phyloP scores from a whole-genome alignment of 78 protist species.

The Polysphondylium violaceum region DNA sequence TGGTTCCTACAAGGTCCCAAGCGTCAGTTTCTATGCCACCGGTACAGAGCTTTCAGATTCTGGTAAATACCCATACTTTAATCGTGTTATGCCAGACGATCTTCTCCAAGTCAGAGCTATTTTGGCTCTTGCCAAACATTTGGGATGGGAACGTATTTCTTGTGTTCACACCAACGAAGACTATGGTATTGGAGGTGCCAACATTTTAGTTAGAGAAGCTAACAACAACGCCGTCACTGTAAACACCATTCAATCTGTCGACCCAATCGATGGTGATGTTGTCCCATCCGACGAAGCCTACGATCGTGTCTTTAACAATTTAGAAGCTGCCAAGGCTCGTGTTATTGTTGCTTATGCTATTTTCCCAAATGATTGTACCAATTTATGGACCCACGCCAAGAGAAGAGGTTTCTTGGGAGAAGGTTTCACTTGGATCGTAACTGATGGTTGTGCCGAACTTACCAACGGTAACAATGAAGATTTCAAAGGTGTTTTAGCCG shows the following conservation, averaged over 20 bases:
- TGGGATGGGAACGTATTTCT: conserved; percentile 57
- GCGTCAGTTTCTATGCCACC: conserved; percentile 53
- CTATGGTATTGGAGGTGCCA: conserved; percentile 75
- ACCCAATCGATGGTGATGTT: neutral
- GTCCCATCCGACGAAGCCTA: neutral
- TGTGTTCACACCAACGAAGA: conserved; percentile 74
- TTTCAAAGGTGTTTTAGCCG: conserved; percentile 18
- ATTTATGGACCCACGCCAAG: conserved; percentile 16
- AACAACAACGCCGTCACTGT: conserved; percentile 18
- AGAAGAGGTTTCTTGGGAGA: conserved; percentile 2
- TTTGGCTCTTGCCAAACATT: conserved; percentile 10
- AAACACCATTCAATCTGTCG: conserved; percentile 53
- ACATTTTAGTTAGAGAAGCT: conserved; percentile 24
- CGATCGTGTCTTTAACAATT: conserved; percentile 14
- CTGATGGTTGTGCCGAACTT: conserved; percentile 74
- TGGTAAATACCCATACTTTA: conserved; percentile 31
- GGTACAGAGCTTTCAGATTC: conserved; percentile 40
- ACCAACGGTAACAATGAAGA: neutral
- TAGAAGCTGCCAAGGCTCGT: conserved; percentile 17
- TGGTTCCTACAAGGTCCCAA: conserved; percentile 52
- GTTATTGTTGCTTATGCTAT: conserved; percentile 38
- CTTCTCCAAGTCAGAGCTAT: conserved; percentile 28
- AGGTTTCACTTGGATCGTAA: conserved; percentile 68
- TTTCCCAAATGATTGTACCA: conserved; percentile 51
- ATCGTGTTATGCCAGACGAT: conserved; percentile 67